phyloP scores from a whole-genome alignment of 2,329 filamentous ascomycete genomes.

The Chlorencoelia australis region DNA sequence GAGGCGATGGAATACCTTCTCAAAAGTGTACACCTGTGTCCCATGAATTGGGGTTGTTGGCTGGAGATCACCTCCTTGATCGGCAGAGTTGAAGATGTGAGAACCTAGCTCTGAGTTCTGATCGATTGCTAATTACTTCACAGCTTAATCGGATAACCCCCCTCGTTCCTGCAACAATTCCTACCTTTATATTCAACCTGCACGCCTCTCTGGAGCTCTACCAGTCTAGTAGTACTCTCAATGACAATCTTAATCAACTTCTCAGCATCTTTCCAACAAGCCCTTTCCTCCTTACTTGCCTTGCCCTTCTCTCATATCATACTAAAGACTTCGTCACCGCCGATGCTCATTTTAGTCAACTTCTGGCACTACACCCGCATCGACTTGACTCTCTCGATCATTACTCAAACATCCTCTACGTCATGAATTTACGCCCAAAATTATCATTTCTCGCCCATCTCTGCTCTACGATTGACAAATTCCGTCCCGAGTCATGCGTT shows the following conservation, averaged over 20 bases:
- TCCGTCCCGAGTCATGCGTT: conserved; percentile 92
- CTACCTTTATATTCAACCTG: conserved; percentile 89
- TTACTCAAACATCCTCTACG: conserved; percentile 95
- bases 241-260: conserved; percentile 66
- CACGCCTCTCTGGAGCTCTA: conserved; percentile 88
- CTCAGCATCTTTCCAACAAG: conserved; percentile 78
- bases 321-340: conserved; percentile 67
- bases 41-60: conserved; percentile 98
- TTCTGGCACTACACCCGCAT: conserved; percentile 65
- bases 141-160: conserved; percentile 63
- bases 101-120: conserved; percentile 18
- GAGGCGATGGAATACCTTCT: conserved; percentile 81
- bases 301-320: conserved; percentile 81
- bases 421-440: conserved; percentile 79
- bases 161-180: conserved; percentile 77
- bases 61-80: conserved; percentile 79
- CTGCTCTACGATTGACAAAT: conserved; percentile 86
- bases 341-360: conserved; percentile 62
- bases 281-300: conserved; percentile 82
- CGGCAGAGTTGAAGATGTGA: conserved; percentile 69
- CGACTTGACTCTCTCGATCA: conserved; percentile 85
- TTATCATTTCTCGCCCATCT: conserved; percentile 87
- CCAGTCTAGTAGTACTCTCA: conserved; percentile 67
- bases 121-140: conserved; percentile 21
- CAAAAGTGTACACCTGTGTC: conserved; percentile 76